Base-by-base conservation (phyloP, 164 flowering plant species). In the Piper betle region DNA sequence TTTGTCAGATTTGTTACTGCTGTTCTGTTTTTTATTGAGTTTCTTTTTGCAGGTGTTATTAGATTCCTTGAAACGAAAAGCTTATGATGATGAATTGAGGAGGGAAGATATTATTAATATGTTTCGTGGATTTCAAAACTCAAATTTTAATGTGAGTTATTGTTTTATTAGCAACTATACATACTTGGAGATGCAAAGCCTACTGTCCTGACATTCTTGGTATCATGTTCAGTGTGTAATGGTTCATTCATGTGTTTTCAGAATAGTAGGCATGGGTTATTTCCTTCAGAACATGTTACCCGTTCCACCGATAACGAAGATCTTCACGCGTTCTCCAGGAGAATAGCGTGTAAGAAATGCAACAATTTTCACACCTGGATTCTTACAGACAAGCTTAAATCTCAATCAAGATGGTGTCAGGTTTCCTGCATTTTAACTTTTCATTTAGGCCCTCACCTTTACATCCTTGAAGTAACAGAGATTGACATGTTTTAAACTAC, bases 331-430 rank as follows among this genome's bases (percentile, higher is more conserved):
- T 87, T 86, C 52, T 76, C 84, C 1, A 88, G 89, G 74, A 83
- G 82, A 78, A 93, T 91, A 69, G 84, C 88, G 57, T 93, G 99
- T 84, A 86, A 78, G 69, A 93, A 82, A 73, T 91, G 99, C 70
- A 77, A 81, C 52, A 68, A 68, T 53, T 91, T 82, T 67, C 99
- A 93, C 73, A 10, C 74, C 13, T 93, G 99, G 99, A 40, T 78
- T 53, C 75, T 65, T 57, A 85, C 88, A 25, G 81, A 77, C 65
- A 85, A 84, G 65, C 50, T 72, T 41, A 93, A 90, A 78, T 73
- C 85, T 64, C 85, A 40, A 75, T 97, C 97, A 68, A 82, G 99
- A 93, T 90, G 97, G 97, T 93, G 99, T 70, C 99, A 93, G 97
- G 99, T 93, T 68, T 73, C 52, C 58, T 39, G 37, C 59, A 62